These are phyloP conservation scores for Avicennia marina DNA, from an alignment of 257 asterid species.

Conservation along the genomic window DNA sequence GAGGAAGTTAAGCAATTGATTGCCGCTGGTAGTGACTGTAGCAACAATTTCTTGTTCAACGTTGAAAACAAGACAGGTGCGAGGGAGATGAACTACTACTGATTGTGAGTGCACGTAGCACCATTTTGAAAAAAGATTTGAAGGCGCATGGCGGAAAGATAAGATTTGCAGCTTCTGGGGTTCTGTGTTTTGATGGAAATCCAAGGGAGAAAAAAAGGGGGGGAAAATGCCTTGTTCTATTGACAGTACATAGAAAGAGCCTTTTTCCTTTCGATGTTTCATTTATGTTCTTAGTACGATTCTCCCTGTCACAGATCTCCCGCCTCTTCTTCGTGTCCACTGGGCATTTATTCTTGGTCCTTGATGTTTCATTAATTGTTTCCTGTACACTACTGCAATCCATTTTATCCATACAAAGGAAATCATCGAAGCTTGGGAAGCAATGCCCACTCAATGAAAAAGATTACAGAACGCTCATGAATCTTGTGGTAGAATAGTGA, in stretches of 20 bases:
- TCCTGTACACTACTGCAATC: no score
- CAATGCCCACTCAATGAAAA: no score
- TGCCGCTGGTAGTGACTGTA: slow-evolving; percentile 13
- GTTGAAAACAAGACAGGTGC: slow-evolving; percentile 55
- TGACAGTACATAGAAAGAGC: slow-evolving; percentile 31
- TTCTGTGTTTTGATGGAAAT: slow-evolving; percentile 34
- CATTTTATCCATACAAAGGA: no score
- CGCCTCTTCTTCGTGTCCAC: no score
- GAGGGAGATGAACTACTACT: slow-evolving; percentile 38
- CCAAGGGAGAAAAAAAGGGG: slow-evolving; percentile 6
- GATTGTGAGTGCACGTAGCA: slow-evolving; percentile 25
- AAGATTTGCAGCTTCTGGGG: slow-evolving; percentile 29
- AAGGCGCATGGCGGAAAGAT: slow-evolving; percentile 21
- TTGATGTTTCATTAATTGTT: no score
- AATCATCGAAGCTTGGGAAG: no score
- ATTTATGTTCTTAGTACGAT: no score
- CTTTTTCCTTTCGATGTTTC: no score
- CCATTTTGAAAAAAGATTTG: slow-evolving; percentile 33
- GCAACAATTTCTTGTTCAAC: slow-evolving; percentile 22
- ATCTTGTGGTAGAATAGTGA: no score
- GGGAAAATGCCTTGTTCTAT: slow-evolving; percentile 13
- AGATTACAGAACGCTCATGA: no score
- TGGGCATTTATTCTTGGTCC: no score
- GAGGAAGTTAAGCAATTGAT: slow-evolving; percentile 62
- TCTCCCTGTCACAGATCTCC: no score